Base-by-base conservation (phyloP, 441 rosid genomes). In the Corymbia citriodora region DNA sequence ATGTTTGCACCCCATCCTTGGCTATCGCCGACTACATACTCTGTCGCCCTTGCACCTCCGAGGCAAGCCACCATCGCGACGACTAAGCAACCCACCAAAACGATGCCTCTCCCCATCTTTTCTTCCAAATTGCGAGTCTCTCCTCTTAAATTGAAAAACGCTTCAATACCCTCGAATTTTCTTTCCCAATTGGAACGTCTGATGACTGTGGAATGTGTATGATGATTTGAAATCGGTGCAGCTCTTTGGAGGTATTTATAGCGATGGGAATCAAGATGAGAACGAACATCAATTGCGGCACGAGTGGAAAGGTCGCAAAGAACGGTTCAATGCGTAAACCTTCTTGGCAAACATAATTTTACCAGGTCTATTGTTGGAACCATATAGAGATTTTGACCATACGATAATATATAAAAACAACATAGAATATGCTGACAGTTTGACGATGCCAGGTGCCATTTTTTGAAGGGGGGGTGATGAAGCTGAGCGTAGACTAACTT, bases 1-100 rank as follows among this genome's bases (percentile, higher is more conserved):
- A 31, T 88, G 36, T 59, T 92, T 19, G 91, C 81, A 17, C 33
- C 68, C 92, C 93, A 92, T 13, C 92, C 92, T 54, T 11, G 87
- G 40, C 90, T 52, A 49, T 90, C 91, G 15, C 92, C 92, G 1
- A 92, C 91, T 9, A 19, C 86, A 29, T 92, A 89, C 57, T 70
- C 57, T 10, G 88, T 89, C 5, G 92, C 87, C 14, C 9, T 53
- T 29, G 88, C 86, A 2, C 89, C n/a, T 59, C 79, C 61, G 7
- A 88, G 61, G 53, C 53, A 40, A 45, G 88, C 57, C 87, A 70
- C 25, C 48, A 65, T 29, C 48, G 53, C 87, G 3, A 10, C 33
- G 12, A 21, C 53, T 50, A 72, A 36, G 59, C 8, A 55, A 59
- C 65, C n/a, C 7, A 14, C 65, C 14, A 25, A 25, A 2, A 25